Evolutionary conservation across 306 rosid genomes (phyloP), one percentile per base, ranked within the genome.

Genomic region (Quercus ilex): DNA sequence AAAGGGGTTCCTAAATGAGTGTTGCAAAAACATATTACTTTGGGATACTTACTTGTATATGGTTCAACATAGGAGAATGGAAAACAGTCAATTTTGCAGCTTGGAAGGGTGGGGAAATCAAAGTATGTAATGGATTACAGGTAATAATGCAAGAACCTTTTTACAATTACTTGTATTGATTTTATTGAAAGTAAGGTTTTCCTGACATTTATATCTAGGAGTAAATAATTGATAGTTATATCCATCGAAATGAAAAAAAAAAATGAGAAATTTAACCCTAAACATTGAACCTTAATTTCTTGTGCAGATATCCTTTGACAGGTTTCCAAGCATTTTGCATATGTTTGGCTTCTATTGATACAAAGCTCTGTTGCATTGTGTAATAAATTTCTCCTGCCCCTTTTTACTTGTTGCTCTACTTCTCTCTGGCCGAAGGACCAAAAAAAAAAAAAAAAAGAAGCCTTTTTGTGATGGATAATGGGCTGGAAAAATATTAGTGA

Each of bases 261-360:
- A 46, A n/a, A 59, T 0, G 51, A 26, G 23, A 14, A 30, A 62
- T 23, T 19, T 67, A 67, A 41, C 49, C 73, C 35, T 81, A 69
- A 69, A 28, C 38, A 65, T 41, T 67, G 79, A 80, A 60, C 72
- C 71, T 58, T 49, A 49, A 49, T 49, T 74, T 71, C 30, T 67
- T 78, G 3, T 76, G 88, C 92, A 91, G 97, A 82, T 91, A 91
- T 87, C 99, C 97, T 64, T 82, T 95, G 92, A 95, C 99, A 57
- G 99, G 97, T 76, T 95, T 88, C 87, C 97, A 95, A 78, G 99
- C 99, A 5, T 95, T 95, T 81, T 92, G 96, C 88, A 90, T 92
- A 52, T 87, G 94, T 55, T 77, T 95, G 83, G 94, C 99, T 80
- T 91, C 98, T 75, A 88, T 95, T 74, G 99, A 92, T 90, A 73